These are phyloP conservation scores for Boletus fagicola DNA, from an alignment of 768 basidiomycete species.

Conservation along the genomic window DNA sequence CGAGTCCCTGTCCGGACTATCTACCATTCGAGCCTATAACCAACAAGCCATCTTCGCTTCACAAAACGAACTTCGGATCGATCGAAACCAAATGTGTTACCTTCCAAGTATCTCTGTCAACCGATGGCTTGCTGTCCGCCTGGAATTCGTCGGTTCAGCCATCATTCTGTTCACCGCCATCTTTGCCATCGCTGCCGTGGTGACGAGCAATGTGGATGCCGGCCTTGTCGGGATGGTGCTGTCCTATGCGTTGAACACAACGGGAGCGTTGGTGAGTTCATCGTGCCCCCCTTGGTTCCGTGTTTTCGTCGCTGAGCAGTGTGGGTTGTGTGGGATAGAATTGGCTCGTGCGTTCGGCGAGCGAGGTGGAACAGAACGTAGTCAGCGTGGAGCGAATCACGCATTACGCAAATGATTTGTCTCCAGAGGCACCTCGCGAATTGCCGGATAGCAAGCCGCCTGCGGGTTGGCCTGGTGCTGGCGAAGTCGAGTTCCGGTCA, in stretches of 20 bases:
- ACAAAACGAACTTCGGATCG: slow-evolving; percentile 71
- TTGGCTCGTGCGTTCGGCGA: slow-evolving; percentile 79
- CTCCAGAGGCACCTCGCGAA: slow-evolving; percentile 73
- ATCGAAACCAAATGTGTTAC: slow-evolving; percentile 82
- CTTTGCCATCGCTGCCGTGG: slow-evolving; percentile 66
- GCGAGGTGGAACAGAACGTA: slow-evolving; percentile 88
- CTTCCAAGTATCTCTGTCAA: slow-evolving; percentile 72
- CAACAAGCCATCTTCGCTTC: slow-evolving; percentile 67
- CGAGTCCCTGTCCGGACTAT: slow-evolving; percentile 70
- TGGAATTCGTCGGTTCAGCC: slow-evolving; percentile 80
- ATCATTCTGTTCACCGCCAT: slow-evolving; percentile 74
- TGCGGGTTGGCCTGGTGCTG: slow-evolving; percentile 68
- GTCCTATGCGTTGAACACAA: slow-evolving; percentile 81
- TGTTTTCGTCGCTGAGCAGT: not conserved
- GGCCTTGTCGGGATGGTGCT: slow-evolving; percentile 85
- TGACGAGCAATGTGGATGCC: slow-evolving; percentile 77
- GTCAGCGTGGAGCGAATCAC: slow-evolving; percentile 87
- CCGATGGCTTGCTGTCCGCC: slow-evolving; percentile 79
- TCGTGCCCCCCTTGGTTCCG: not conserved
- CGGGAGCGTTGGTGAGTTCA: slow-evolving; percentile 66
- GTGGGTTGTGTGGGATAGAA: slow-evolving; percentile 43
- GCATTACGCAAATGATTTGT: slow-evolving; percentile 68
- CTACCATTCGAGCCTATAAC: slow-evolving; percentile 79
- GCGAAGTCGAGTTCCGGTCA: slow-evolving; percentile 71
- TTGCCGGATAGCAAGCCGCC: slow-evolving; percentile 55